Percentiles rank a stretch among this genome's conserved stretches.
Conservation (phyloP, 106 monocot genomes). For the Acorus calamus region DNA sequence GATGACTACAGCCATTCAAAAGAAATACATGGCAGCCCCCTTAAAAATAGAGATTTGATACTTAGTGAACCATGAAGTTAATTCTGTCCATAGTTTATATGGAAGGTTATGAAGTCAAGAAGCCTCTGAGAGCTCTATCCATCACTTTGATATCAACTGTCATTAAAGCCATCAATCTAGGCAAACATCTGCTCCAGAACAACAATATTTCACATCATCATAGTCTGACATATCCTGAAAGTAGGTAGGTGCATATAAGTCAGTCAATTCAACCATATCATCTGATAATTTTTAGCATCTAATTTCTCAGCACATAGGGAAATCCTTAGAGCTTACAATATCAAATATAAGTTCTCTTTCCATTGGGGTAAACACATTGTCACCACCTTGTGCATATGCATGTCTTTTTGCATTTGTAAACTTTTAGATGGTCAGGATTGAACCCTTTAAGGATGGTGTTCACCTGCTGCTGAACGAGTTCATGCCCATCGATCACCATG, state of each 20-base stretch:
- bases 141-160: constrained; percentile 90
- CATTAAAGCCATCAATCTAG: constrained; percentile 95
- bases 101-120: no score
- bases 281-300: no score
- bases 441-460: constrained; percentile 17
- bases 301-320: background rate
- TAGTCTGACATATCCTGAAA: constrained; percentile 92
- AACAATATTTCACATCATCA: constrained; percentile 91
- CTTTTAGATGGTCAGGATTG: constrained; percentile 45
- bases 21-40: no score
- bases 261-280: background rate
- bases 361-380: constrained; percentile 54
- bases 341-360: constrained; percentile 96
- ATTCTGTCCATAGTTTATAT: no score
- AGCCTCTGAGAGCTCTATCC: constrained; percentile 83
- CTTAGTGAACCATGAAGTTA: no score
- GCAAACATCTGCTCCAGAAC: constrained; percentile 92
- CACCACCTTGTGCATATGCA: constrained; percentile 73
- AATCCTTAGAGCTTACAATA: constrained; percentile 58
- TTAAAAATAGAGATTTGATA: no score
- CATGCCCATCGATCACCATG: constrained; percentile 54
- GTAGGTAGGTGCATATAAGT: background rate
- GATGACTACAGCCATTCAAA: background rate
- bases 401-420: constrained; percentile 61
- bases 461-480: constrained; percentile 1